Percentiles rank a stretch among this genome's conserved stretches.
phyloP scores from a whole-genome alignment of 352 stramenopile genomes.

The Globisporangium rhizosaccharum region DNA sequence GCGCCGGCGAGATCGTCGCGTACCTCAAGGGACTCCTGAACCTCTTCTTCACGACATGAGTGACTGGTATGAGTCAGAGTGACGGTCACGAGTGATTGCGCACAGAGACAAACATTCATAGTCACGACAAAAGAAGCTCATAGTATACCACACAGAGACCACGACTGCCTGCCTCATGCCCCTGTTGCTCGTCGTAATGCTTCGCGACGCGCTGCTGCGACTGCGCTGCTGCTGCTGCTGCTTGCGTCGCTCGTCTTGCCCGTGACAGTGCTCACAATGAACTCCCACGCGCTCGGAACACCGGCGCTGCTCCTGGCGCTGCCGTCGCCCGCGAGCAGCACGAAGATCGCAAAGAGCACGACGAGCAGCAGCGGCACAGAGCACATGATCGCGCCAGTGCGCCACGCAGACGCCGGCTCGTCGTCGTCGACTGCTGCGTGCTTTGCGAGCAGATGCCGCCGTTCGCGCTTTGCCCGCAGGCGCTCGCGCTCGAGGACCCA shows the following conservation, averaged over 20 bases:
- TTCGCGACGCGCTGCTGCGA: slow-evolving; percentile 4
- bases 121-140: background rate
- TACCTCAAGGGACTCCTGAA: slow-evolving; percentile 96
- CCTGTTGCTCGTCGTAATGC: slow-evolving; percentile 5
- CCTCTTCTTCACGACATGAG: slow-evolving; percentile 94
- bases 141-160: no score
- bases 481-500: slow-evolving; percentile 72
- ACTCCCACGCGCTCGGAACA: slow-evolving; percentile 11
- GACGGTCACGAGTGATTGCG: background rate
- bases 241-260: slow-evolving; percentile 11
- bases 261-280: slow-evolving; percentile 11
- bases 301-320: slow-evolving; percentile 9
- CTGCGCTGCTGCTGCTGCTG: background rate
- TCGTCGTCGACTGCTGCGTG: slow-evolving; percentile 3
- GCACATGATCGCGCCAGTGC: slow-evolving; percentile 61
- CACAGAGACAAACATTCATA: no score
- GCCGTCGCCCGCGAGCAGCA: slow-evolving; percentile 37
- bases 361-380: slow-evolving; percentile 60
- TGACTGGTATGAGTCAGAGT: no score
- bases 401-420: slow-evolving; percentile 41
- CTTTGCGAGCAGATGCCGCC: slow-evolving; percentile 12
- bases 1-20: slow-evolving; percentile 95
- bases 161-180: background rate
- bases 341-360: slow-evolving; percentile 48
- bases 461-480: slow-evolving; percentile 23